These are phyloP conservation scores for Orbilia oligospora DNA, from an alignment of 2,329 filamentous ascomycete genomes.

Conservation along the genomic window DNA sequence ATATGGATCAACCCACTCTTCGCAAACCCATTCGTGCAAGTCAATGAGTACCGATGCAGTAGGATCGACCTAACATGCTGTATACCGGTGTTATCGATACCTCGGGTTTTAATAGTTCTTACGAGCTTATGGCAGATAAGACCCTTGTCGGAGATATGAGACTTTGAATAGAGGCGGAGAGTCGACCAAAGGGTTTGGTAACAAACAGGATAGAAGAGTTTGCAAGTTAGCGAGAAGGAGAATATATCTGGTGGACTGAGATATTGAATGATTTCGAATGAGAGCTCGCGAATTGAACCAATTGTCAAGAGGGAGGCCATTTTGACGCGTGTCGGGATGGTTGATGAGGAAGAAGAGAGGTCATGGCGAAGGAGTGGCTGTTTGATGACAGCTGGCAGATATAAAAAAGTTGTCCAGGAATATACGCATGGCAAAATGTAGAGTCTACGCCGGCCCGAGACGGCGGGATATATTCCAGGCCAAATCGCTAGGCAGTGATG, in stretches of 20 bases:
- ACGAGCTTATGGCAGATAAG: conserved; percentile 2
- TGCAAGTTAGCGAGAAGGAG: conserved; percentile 3
- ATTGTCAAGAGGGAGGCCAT: conserved; percentile 5
- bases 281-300: conserved; percentile 10
- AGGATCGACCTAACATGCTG: neutral
- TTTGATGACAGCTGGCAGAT: neutral
- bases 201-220: conserved; percentile 17
- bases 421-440: neutral
- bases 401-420: too few relatives aligned
- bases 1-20: conserved; percentile 7
- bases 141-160: conserved; percentile 9
- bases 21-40: conserved; percentile 18
- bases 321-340: neutral
- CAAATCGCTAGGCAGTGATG: neutral
- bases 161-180: neutral
- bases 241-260: conserved; percentile 6
- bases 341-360: neutral
- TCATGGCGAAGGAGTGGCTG: conserved; percentile 1
- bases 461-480: conserved; percentile 6
- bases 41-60: conserved; percentile 21
- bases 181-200: conserved; percentile 26
- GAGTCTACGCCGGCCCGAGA: neutral
- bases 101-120: conserved; percentile 8
- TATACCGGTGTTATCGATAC: neutral
- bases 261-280: conserved; percentile 10